Evolutionary conservation across 2,329 filamentous ascomycete species (phyloP).

Genomic region (Hymenoscyphus fraxineus): DNA sequence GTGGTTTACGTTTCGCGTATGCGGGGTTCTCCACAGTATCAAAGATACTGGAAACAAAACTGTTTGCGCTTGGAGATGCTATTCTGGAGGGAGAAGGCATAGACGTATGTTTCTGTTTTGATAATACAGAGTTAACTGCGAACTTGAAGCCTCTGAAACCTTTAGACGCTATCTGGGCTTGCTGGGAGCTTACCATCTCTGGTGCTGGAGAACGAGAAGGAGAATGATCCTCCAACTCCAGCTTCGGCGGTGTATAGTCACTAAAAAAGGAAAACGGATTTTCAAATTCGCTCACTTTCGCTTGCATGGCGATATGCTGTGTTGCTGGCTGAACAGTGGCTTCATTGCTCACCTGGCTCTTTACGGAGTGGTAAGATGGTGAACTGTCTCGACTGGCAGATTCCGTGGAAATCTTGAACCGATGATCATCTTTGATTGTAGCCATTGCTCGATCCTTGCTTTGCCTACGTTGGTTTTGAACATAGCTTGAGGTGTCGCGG

Average conservation of each 20-base stretch:
- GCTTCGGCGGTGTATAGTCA: slow-evolving; percentile 16
- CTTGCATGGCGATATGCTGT: background rate
- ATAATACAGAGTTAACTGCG: slow-evolving; percentile 14
- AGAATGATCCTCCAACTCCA: slow-evolving; percentile 10
- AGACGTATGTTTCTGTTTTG: slow-evolving; percentile 9
- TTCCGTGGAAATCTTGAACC: slow-evolving; percentile 9
- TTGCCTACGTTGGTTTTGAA: slow-evolving; percentile 16
- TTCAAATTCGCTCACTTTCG: slow-evolving; percentile 1
- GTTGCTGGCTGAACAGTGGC: slow-evolving; percentile 1
- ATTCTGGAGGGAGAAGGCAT: background rate
- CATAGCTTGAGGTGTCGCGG: slow-evolving; percentile 11
- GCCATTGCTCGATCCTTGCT: slow-evolving; percentile 13
- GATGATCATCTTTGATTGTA: slow-evolving; percentile 15
- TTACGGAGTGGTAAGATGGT: slow-evolving; percentile 14
- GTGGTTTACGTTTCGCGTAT: slow-evolving; percentile 3
- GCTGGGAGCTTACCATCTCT: slow-evolving; percentile 1
- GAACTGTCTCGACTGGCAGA: slow-evolving; percentile 3
- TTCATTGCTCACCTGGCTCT: slow-evolving; percentile 16
- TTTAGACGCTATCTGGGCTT: slow-evolving; percentile 7
- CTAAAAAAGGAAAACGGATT: slow-evolving; percentile 12
- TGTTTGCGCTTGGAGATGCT: slow-evolving; percentile 5
- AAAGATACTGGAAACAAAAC: slow-evolving; percentile 13
- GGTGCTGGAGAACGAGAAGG: slow-evolving; percentile 11
- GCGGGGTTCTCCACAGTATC: slow-evolving; percentile 10
- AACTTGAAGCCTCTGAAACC: slow-evolving; percentile 14